These are phyloP conservation scores for Mycena vulgaris DNA, from an alignment of 768 basidiomycete species.

Conservation along the genomic window DNA sequence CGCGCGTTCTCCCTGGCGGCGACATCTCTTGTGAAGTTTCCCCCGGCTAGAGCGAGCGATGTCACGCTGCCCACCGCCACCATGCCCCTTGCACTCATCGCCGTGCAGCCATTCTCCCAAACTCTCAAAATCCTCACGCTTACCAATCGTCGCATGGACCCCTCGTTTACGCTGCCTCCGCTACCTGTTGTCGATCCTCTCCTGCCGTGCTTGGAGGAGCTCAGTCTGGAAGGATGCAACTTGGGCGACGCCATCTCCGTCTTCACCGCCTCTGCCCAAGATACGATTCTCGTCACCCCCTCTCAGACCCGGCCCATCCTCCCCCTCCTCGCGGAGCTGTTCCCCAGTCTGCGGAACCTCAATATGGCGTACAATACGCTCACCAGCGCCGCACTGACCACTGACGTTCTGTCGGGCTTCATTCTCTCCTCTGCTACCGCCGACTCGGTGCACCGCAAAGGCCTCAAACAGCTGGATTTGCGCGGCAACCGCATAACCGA, in stretches of 20 bases:
- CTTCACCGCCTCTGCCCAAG: conserved; percentile 50
- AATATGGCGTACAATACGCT: conserved; percentile 85
- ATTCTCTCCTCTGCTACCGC: conserved; percentile 56
- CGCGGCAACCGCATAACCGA: conserved; percentile 77
- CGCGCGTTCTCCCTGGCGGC: conserved; percentile 74
- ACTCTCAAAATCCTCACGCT: conserved; percentile 73
- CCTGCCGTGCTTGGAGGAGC: conserved; percentile 81
- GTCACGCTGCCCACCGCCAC: conserved; percentile 76
- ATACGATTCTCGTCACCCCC: conserved; percentile 53
- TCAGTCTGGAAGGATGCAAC: conserved; percentile 81
- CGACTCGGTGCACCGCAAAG: conserved; percentile 56
- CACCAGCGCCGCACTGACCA: conserved; percentile 66
- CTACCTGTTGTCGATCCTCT: conserved; percentile 52
- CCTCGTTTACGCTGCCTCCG: conserved; percentile 70
- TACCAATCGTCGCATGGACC: conserved; percentile 76
- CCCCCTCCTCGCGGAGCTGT: conserved; percentile 72
- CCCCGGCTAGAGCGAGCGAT: conserved; percentile 45
- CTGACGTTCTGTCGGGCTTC: conserved; percentile 64
- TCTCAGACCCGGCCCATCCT: conserved; percentile 65
- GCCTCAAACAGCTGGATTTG: conserved; percentile 76
- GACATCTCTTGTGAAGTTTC: conserved; percentile 32
- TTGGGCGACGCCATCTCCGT: conserved; percentile 73
- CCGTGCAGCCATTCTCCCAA: conserved; percentile 71
- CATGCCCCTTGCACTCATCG: conserved; percentile 76
- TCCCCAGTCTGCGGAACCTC: conserved; percentile 78